phyloP scores from a whole-genome alignment of 2,329 filamentous ascomycete genomes.

The Tolypocladium tropicale region DNA sequence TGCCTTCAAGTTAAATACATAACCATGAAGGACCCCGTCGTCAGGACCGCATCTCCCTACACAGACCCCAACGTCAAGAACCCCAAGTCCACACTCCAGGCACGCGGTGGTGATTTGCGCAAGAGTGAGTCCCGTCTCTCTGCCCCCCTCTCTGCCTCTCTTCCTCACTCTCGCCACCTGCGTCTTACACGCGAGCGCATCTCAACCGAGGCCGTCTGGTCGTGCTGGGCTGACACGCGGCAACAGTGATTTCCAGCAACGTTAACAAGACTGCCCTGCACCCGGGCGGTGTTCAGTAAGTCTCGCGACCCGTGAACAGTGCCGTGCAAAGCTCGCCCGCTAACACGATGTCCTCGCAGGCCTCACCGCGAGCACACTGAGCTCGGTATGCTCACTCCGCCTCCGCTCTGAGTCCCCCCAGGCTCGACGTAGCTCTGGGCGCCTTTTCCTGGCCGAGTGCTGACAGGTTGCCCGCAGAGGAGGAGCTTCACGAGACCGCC shows the following conservation, averaged over 20 bases:
- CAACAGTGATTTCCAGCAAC: conserved; percentile 42
- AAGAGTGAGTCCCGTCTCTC: conserved; percentile 26
- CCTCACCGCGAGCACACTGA: conserved; percentile 86
- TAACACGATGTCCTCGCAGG: conserved; percentile 36
- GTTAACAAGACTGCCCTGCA: conserved; percentile 91
- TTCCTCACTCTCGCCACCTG: too few species aligned
- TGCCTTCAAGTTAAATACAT: conserved; percentile 22
- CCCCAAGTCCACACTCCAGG: conserved; percentile 27
- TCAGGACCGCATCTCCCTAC: conserved; percentile 26
- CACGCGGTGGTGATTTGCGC: conserved; percentile 26
- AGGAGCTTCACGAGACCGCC: conserved; percentile 92
- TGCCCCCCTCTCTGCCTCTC: too few species aligned
- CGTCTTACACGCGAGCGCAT: background rate
- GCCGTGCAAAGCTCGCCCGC: background rate
- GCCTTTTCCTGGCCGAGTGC: conserved; percentile 9
- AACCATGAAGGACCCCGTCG: conserved; percentile 29
- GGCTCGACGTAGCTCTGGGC: background rate
- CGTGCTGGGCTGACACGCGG: background rate
- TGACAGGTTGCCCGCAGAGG: conserved; percentile 40
- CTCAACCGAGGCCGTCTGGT: too few species aligned
- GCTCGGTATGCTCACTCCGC: conserved; percentile 45
- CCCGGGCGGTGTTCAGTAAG: conserved; percentile 82
- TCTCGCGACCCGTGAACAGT: conserved; percentile 19
- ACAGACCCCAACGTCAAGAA: conserved; percentile 27
- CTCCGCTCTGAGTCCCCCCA: too few species aligned